Evolutionary conservation across 495 filamentous ascomycete species (phyloP).

Genomic region (Rostrohypoxylon terebratum): DNA sequence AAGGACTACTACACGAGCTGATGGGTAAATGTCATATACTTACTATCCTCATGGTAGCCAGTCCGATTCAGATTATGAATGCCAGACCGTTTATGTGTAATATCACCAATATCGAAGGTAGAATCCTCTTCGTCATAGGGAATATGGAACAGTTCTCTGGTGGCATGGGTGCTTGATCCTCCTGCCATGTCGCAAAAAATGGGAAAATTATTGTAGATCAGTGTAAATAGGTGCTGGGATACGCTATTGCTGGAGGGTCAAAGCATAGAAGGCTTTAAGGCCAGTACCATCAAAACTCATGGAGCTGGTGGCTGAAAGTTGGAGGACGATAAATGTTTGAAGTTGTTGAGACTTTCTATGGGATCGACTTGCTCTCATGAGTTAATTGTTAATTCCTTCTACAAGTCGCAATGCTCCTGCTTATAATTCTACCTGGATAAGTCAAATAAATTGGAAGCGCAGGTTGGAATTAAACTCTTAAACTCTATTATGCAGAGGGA

Average conservation of each 20-base stretch:
- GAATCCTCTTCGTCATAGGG: neutral
- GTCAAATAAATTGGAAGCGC: neutral
- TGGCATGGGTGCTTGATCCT: neutral
- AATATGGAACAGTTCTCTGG: slow-evolving; percentile 1
- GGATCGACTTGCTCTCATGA: neutral
- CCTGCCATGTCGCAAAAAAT: slow-evolving; percentile 10
- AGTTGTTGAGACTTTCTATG: slow-evolving; percentile 16
- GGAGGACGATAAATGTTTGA: neutral
- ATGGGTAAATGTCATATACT: slow-evolving; percentile 7
- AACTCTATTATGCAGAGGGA: slow-evolving; percentile 2
- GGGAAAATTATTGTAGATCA: neutral
- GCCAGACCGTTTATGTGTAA: slow-evolving; percentile 38
- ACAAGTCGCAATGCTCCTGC: neutral
- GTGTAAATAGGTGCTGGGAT: neutral
- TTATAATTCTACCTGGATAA: neutral
- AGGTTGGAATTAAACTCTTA: slow-evolving; percentile 5
- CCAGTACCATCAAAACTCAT: neutral
- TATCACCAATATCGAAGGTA: slow-evolving; percentile 4
- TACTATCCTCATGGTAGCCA: slow-evolving; percentile 50
- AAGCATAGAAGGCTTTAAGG: neutral
- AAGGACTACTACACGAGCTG: neutral
- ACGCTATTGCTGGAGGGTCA: neutral
- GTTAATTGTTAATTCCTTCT: neutral
- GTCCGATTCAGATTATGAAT: slow-evolving; percentile 43
- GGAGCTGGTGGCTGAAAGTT: neutral